A percentile compares a stretch with the other conserved stretches of the same genome.
Evolutionary conservation across 176 grass and related monocot species (phyloP).

Genomic region (Rhynchospora breviuscula): DNA sequence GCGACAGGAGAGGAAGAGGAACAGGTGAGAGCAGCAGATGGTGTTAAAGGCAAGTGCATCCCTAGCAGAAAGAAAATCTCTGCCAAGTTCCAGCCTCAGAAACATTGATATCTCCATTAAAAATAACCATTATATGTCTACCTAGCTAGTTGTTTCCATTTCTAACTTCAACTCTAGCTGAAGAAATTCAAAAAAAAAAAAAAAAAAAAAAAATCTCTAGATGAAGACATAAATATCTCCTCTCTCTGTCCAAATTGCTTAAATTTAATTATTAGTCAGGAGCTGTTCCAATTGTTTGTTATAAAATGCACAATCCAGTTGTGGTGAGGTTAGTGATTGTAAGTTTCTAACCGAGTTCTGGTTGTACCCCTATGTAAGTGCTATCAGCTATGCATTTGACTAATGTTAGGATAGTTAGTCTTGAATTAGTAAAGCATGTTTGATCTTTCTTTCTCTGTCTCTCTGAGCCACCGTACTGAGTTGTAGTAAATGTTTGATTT

Average conservation of each 20-base stretch:
- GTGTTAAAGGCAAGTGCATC: constrained; percentile 66
- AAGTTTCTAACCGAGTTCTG: background rate
- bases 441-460: background rate
- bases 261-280: background rate
- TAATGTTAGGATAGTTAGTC: constrained; percentile 5
- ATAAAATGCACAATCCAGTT: background rate
- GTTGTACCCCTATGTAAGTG: background rate
- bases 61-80: constrained; percentile 45
- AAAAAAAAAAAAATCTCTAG: too few species aligned
- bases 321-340: background rate
- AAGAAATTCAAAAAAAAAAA: too few species aligned
- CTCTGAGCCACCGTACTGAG: constrained; percentile 9
- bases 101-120: constrained; percentile 1
- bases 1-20: constrained; percentile 22
- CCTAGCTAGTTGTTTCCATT: background rate
- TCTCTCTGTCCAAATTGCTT: background rate
- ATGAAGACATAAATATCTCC: background rate
- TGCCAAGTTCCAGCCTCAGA: constrained; percentile 25
- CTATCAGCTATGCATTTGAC: background rate
- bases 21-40: constrained; percentile 32
- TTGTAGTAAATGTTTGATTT: background rate
- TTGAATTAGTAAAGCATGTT: background rate
- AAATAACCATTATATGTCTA: background rate
- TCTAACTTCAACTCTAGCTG: background rate
- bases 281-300: background rate